A percentile compares a stretch with the other conserved stretches of the same genome.
Conservation (phyloP, 371 early-diverging fungal genomes). For the Capniomyces stellatus region DNA sequence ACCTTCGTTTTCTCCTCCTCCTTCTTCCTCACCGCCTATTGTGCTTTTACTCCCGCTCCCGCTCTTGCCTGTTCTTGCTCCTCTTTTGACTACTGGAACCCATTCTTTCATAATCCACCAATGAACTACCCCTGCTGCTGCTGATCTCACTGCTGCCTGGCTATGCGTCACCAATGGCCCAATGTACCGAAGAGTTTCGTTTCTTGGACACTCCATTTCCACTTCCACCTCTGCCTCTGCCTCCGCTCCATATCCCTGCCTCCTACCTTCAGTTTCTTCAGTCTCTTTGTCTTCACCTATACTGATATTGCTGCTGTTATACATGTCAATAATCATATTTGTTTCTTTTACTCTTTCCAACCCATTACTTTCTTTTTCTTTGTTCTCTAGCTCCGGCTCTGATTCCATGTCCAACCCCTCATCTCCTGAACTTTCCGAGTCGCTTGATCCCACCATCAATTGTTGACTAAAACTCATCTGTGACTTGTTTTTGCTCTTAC, state of each 20-base stretch:
- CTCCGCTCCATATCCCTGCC: neutral
- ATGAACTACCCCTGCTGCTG: conserved; percentile 18
- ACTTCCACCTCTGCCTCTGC: neutral
- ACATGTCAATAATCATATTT: conserved; percentile 5
- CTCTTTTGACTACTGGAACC: conserved; percentile 18
- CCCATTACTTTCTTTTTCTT: neutral
- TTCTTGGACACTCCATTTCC: conserved; percentile 9
- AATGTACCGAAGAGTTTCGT: conserved; percentile 13
- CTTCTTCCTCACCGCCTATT: conserved; percentile 2
- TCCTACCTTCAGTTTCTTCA: neutral
- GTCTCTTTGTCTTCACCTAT: conserved; percentile 8
- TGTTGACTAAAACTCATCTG: conserved; percentile 28
- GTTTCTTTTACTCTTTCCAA: conserved; percentile 4
- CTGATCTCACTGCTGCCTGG: conserved; percentile 15
- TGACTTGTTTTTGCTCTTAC: conserved; percentile 30
- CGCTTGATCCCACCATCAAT: neutral
- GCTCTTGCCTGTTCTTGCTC: conserved; percentile 34
- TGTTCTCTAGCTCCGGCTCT: neutral
- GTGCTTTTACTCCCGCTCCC: conserved; percentile 13
- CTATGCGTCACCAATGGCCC: conserved; percentile 21
- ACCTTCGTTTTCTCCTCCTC: conserved; percentile 6
- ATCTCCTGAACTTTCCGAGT: conserved; percentile 17
- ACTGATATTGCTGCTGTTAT: conserved; percentile 8
- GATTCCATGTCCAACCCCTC: neutral
- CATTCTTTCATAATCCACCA: conserved; percentile 33